phyloP scores from a whole-genome alignment of 306 rosid species.

The Pterocarpus macrocarpus region DNA sequence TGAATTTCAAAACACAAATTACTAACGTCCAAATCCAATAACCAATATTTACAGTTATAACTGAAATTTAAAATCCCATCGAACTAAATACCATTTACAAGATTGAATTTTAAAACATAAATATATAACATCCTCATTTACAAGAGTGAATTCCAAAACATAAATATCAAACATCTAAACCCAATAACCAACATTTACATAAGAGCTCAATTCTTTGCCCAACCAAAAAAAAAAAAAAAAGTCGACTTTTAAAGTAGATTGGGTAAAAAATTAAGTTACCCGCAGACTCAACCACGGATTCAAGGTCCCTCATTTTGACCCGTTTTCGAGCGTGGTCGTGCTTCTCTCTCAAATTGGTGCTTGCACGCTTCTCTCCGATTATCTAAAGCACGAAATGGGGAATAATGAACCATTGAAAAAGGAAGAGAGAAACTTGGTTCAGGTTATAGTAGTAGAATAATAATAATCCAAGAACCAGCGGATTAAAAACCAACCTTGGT shows the following conservation, averaged over 20 bases:
- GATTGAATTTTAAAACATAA: neutral
- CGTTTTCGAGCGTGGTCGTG: constrained; percentile 58
- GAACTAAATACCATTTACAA: neutral
- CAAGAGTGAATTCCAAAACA: neutral
- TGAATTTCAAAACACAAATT: neutral
- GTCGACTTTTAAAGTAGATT: neutral
- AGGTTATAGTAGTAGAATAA: constrained; percentile 1
- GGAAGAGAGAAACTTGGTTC: neutral
- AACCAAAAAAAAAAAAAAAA: neutral
- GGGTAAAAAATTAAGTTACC: constrained; percentile 55
- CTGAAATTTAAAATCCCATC: neutral
- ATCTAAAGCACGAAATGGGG: constrained; percentile 48
- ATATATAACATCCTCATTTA: neutral
- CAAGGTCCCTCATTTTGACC: constrained; percentile 78
- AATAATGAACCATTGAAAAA: neutral
- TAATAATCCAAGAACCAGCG: constrained; percentile 1
- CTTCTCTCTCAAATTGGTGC: constrained; percentile 48
- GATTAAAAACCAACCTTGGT: constrained; percentile 58
- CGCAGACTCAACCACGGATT: constrained; percentile 59
- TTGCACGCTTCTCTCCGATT: constrained; percentile 63
- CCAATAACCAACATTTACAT: neutral
- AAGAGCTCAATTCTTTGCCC: constrained; percentile 26
- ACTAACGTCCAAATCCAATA: neutral
- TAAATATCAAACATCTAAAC: neutral
- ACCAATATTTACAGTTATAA: neutral